Evolutionary conservation across 768 basidiomycete genomes (phyloP), one percentile per base, ranked within the genome.

Genomic region (Pleurotus platypus): DNA sequence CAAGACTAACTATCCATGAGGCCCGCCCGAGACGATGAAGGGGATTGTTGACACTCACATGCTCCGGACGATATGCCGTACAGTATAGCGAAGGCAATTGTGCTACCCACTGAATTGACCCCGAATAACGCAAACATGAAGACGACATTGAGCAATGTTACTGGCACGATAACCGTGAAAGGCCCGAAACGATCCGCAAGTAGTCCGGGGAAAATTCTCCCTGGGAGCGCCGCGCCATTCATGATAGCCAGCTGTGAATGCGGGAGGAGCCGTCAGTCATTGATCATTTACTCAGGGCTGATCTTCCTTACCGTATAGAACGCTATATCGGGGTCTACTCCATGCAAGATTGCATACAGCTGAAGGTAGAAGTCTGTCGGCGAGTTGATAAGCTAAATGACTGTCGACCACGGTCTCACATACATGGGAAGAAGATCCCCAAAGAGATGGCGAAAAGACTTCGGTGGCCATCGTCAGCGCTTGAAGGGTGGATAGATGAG

Each of bases 41-140:
- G 26, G 7, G 26, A 27, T 27, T 27, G 7, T 27, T 7, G 26
- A 42, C 54, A 27, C 37, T 60, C 59, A 82, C 82, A 79, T 30
- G 77, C 75, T 8, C 82, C 81, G 43, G 79, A 80, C 68, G 76
- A 75, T 63, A 80, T 78, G 2, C 83, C 83, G 58, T 81, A 85
- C 26, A 81, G 62, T 1, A 80, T 59, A 2, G 74, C 75, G 60
- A 84, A 78, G 4, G 73, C 54, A 15, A 78, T 68, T 5, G 78
- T 66, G 15, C 77, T 76, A 0, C 66, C 64, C 9, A 71, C 69
- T 46, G 60, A 70, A 12, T 64, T 69, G 12, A 79, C 69, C 2
- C 69, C 75, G n/a, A 83, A 69, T 69, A 83, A 75, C 4, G 73
- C 74, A 57, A 81, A 80, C 0, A 77, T 70, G 12, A 81, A 62